Percentiles rank a stretch among this genome's conserved stretches.
Evolutionary conservation across 2,329 filamentous ascomycete genomes (phyloP).

Genomic region (Ramularia collo-cygni): DNA sequence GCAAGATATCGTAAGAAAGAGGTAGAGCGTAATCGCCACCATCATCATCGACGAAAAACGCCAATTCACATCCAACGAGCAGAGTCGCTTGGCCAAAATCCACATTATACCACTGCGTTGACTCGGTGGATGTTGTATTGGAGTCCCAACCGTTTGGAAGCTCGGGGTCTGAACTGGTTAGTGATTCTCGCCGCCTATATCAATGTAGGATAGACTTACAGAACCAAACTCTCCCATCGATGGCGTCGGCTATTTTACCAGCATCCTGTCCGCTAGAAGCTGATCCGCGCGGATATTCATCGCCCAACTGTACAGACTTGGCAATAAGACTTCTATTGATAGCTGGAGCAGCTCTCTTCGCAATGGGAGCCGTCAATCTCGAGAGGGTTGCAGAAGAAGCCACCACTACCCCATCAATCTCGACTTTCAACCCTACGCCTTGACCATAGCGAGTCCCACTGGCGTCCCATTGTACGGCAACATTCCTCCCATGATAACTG

Average conservation of each 20-base stretch:
- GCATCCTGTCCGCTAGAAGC: slow-evolving; percentile 26
- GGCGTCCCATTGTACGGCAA: slow-evolving; percentile 39
- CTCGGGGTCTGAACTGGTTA: too few relatives aligned
- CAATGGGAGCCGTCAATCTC: slow-evolving; percentile 22
- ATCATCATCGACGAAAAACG: slow-evolving; percentile 29
- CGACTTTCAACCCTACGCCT: slow-evolving; percentile 28
- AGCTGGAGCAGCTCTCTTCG: slow-evolving; percentile 19
- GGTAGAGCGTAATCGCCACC: slow-evolving; percentile 29
- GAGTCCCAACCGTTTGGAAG: slow-evolving; percentile 35
- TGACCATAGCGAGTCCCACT: slow-evolving; percentile 29
- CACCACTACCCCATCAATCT: slow-evolving; percentile 31
- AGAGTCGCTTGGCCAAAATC: slow-evolving; percentile 30
- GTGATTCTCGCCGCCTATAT: too few relatives aligned
- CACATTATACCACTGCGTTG: slow-evolving; percentile 33
- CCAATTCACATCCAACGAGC: slow-evolving; percentile 31
- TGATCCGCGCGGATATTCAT: slow-evolving; percentile 30
- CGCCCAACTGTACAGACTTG: slow-evolving; percentile 32
- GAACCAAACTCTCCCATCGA: slow-evolving; percentile 38
- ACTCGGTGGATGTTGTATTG: slow-evolving; percentile 22
- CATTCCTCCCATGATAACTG: slow-evolving; percentile 37
- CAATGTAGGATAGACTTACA: too few relatives aligned
- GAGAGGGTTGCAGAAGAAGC: slow-evolving; percentile 25
- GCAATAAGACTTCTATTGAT: slow-evolving; percentile 28
- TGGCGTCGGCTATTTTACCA: slow-evolving; percentile 30
- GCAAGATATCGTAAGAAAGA: slow-evolving; percentile 27